Evolutionary conservation across 2,329 filamentous ascomycete species (phyloP), one percentile per base, ranked within the genome.

Genomic region (Phyllosticta ampelicida): DNA sequence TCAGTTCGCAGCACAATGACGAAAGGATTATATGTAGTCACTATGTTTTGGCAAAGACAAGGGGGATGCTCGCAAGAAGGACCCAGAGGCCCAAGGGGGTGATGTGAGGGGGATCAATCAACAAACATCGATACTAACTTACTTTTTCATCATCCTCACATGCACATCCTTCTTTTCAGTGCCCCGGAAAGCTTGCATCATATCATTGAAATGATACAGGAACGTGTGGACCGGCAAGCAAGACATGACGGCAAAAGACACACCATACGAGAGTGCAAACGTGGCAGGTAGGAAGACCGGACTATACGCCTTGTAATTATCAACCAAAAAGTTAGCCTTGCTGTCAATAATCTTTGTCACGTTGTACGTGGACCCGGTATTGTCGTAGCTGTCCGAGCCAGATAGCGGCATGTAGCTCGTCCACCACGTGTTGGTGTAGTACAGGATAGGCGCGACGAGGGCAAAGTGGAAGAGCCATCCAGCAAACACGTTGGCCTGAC

Each of bases 291-390:
- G 68, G 61, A 71, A 73, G 60, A 73, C 68, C 0, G 70, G 71
- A n/a, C 71, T 73, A 61, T 72, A 77, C 2, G 66, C 61, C 26
- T 72, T 65, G 50, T 77, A 77, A 16, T 67, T 68, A 8, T 65
- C 66, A 6, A 65, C 62, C 3, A 74, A 65, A 1, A 76, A 62
- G 21, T 69, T 51, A 0, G 69, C 67, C 3, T 67, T 64, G 0
- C 63, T 60, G 55, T 70, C 64, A 6, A 72, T 63, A 18, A 71
- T 65, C 3, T 65, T 62, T 9, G 69, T 75, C 1, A 86, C 86
- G 64, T 90, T 81, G 71, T 90, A 90, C 0, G 62, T 60, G 0
- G 71, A 63, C 1, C 83, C 86, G 0, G 79, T 87, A 65, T 90
- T 90, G 70, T 90, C 86, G 64, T 88, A 89, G 21, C 61, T 51